phyloP scores from a whole-genome alignment of 176 grass and related monocot genomes.

The Musa acuminata region DNA sequence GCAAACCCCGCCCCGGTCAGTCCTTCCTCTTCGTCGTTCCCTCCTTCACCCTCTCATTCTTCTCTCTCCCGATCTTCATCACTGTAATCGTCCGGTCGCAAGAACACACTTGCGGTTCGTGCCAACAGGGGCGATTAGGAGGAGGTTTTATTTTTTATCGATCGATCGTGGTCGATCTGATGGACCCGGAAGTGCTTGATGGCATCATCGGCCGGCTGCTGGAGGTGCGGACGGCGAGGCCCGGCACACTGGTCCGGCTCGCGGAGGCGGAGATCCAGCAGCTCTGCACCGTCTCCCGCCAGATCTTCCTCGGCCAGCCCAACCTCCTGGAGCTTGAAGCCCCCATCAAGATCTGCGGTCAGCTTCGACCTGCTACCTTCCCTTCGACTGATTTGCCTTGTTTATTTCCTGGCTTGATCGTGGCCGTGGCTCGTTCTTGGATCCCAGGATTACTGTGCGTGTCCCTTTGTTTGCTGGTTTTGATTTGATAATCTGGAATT shows the following conservation, averaged over 20 bases:
- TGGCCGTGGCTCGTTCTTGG: conserved; percentile 29
- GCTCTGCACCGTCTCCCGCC: conserved; percentile 63
- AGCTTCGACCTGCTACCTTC: background rate
- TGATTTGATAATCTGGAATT: background rate
- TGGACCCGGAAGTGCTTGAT: conserved; percentile 66
- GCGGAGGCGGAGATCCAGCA: conserved; percentile 80
- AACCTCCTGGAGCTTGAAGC: conserved; percentile 90
- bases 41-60: background rate
- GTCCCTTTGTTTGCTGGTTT: background rate
- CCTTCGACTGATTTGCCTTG: background rate
- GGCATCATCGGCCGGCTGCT: conserved; percentile 70
- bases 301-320: conserved; percentile 80
- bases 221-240: conserved; percentile 64
- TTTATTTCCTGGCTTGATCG: background rate
- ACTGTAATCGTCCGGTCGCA: too few species aligned
- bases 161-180: conserved; percentile 7
- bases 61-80: too few species aligned
- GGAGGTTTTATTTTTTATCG: background rate
- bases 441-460: background rate
- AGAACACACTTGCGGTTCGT: background rate
- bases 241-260: conserved; percentile 74
- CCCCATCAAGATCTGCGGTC: conserved; percentile 92
- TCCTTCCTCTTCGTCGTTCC: background rate
- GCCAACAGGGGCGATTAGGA: background rate
- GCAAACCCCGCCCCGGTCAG: background rate